phyloP scores from a whole-genome alignment of 371 early-diverging fungal species.

The Zychaea mexicana region DNA sequence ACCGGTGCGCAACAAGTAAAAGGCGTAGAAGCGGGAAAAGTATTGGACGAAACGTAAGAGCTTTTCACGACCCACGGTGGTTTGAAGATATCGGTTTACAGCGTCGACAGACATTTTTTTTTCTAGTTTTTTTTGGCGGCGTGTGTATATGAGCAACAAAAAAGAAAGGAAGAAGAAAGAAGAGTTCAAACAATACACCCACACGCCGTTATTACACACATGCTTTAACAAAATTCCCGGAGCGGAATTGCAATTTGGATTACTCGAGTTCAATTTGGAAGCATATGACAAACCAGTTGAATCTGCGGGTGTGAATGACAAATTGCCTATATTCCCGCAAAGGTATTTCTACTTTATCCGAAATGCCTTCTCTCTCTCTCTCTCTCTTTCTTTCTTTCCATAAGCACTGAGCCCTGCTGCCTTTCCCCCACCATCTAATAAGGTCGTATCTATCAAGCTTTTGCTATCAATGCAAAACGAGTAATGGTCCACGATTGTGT shows the following conservation, averaged over 20 bases:
- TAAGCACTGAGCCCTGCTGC: neutral
- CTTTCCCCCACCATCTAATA: neutral
- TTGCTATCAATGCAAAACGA: too few relatives aligned
- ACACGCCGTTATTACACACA: neutral
- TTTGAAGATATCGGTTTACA: constrained; percentile 53
- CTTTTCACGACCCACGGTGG: constrained; percentile 83
- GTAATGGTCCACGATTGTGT: too few relatives aligned
- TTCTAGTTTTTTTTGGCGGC: too few relatives aligned
- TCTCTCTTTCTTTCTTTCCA: neutral
- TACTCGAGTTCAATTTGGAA: neutral
- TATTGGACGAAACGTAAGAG: constrained; percentile 77
- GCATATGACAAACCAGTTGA: neutral
- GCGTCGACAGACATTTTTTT: constrained; percentile 23
- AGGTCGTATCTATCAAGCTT: too few relatives aligned
- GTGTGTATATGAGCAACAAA: neutral
- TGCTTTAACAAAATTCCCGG: neutral
- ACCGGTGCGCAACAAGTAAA: constrained; percentile 54
- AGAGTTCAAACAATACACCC: too few relatives aligned
- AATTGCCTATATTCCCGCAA: constrained; percentile 1
- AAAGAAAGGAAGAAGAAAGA: neutral
- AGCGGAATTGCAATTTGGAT: neutral
- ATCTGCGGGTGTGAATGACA: neutral
- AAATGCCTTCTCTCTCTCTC: neutral
- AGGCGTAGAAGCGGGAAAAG: constrained; percentile 69
- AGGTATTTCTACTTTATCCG: neutral